A percentile compares a stretch with the other conserved stretches of the same genome.
Conservation (phyloP, 257 asterid species). For the Gentiana dahurica region DNA sequence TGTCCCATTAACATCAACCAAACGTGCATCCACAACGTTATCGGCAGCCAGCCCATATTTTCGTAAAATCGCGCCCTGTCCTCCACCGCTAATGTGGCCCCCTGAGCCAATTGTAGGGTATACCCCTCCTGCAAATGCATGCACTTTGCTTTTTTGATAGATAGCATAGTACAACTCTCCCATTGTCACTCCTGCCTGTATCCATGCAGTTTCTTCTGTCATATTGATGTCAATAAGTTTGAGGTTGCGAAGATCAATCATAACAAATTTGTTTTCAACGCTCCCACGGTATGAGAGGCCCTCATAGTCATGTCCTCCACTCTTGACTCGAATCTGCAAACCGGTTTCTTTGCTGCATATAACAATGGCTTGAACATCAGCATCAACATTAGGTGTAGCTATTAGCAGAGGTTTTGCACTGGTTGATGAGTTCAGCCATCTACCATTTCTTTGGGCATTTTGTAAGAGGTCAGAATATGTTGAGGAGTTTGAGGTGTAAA, state of each 20-base stretch:
- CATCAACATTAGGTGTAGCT: neutral
- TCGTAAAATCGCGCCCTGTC: conserved; percentile 4
- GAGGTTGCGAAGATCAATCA: conserved; percentile 9
- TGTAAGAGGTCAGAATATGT: neutral
- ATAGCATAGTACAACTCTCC: conserved; percentile 12
- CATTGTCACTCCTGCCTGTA: conserved; percentile 11
- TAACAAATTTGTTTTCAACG: neutral
- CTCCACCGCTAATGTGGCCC: conserved; percentile 17
- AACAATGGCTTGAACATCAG: conserved; percentile 1
- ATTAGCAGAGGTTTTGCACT: conserved; percentile 1
- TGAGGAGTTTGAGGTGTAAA: neutral
- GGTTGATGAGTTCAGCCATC: conserved; percentile 13
- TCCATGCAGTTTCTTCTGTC: conserved; percentile 2
- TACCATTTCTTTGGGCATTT: conserved; percentile 4
- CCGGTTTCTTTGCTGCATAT: conserved; percentile 3
- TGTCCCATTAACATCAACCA: conserved; percentile 8
- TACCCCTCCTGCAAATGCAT: conserved; percentile 17
- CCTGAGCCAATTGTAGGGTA: conserved; percentile 14
- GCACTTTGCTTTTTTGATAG: conserved; percentile 7
- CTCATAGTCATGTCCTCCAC: conserved; percentile 20
- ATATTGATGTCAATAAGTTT: neutral
- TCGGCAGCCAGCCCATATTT: conserved; percentile 17
- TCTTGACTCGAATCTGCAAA: conserved; percentile 9
- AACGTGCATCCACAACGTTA: conserved; percentile 8
- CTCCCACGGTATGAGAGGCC: conserved; percentile 11